These are phyloP conservation scores for Neurospora sp. DNA, from an alignment of 495 filamentous ascomycete species.

Conservation along the genomic window DNA sequence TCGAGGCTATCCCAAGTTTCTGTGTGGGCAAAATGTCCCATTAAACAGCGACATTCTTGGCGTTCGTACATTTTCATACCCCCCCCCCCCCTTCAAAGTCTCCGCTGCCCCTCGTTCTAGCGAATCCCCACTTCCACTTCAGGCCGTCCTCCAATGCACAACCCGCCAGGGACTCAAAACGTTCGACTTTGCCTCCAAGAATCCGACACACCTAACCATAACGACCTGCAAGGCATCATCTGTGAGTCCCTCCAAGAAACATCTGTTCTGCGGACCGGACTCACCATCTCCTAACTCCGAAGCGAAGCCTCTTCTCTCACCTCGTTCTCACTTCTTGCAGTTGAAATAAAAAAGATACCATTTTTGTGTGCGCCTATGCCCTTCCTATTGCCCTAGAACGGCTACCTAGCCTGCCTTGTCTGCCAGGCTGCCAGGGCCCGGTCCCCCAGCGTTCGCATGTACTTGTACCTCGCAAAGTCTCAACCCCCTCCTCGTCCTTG, in stretches of 20 bases:
- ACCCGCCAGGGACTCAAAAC: not conserved
- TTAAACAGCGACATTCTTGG: not conserved
- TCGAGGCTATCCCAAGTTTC: not conserved
- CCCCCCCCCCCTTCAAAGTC: not conserved
- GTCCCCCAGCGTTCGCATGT: not conserved
- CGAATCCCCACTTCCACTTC: not conserved
- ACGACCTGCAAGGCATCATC: not conserved
- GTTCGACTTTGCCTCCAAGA: not conserved
- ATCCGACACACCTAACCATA: not conserved
- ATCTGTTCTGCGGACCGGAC: not conserved
- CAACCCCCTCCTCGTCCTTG: not conserved
- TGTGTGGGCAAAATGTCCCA: not conserved
- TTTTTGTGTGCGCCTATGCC: not conserved
- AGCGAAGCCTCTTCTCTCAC: not conserved
- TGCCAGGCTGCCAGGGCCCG: not conserved
- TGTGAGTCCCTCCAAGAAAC: not conserved
- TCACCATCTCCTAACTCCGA: not conserved
- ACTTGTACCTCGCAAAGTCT: not conserved
- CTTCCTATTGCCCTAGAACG: not conserved
- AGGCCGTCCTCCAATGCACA: not conserved
- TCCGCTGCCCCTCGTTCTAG: not conserved
- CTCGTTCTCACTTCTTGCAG: not conserved
- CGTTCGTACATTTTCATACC: not conserved
- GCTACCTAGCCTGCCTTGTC: not conserved
- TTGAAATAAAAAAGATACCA: too few relatives aligned